A percentile compares a stretch with the other conserved stretches of the same genome.
Evolutionary conservation across 106 monocot genomes (phyloP).

Genomic region (Acorus gramineus): DNA sequence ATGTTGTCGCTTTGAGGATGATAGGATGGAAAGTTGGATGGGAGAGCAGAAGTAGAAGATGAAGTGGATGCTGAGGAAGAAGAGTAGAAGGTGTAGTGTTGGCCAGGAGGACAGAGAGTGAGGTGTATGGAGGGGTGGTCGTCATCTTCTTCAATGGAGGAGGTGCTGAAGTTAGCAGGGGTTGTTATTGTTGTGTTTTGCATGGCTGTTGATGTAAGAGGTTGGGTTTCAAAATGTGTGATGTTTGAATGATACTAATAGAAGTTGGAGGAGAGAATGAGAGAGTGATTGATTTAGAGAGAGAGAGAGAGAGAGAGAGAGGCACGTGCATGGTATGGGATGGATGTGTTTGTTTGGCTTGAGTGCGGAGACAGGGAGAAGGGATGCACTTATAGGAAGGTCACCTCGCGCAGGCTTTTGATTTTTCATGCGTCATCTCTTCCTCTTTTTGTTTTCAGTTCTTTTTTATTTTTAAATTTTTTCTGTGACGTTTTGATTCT

Average conservation of each 20-base stretch:
- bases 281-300: constrained; percentile 11
- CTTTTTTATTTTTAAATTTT: too few relatives aligned
- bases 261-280: background rate
- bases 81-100: background rate
- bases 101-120: constrained; percentile 20
- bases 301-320: background rate
- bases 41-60: constrained; percentile 1
- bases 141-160: background rate
- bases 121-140: constrained; percentile 8
- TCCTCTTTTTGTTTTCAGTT: too few relatives aligned
- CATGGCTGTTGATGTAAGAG: too few relatives aligned
- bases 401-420: too few relatives aligned
- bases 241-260: background rate
- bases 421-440: too few relatives aligned
- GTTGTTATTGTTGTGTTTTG: background rate
- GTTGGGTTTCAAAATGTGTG: too few relatives aligned
- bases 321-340: constrained; percentile 11
- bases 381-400: too few relatives aligned
- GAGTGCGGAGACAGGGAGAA: too few relatives aligned
- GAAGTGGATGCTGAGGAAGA: background rate
- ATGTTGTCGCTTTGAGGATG: background rate
- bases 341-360: too few relatives aligned
- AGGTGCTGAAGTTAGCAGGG: background rate
- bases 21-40: background rate
- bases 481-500: too few relatives aligned